These are phyloP conservation scores for Persicaria tinctoria DNA, from an alignment of 148 eudicot genomes.

Conservation along the genomic window DNA sequence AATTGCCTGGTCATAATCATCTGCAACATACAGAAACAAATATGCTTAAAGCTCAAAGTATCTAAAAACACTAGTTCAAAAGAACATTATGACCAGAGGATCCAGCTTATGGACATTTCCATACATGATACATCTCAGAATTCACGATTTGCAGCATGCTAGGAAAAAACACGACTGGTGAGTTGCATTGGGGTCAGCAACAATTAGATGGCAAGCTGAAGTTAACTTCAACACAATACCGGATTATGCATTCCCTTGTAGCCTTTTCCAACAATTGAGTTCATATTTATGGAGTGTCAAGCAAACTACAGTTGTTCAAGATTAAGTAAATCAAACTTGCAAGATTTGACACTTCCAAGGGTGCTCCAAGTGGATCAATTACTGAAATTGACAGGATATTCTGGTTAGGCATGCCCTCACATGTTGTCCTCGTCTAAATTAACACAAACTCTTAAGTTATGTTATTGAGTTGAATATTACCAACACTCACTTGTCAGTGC, in stretches of 20 bases:
- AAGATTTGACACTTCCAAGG: neutral
- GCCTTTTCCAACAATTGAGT: neutral
- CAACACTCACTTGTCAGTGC: neutral
- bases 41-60: neutral
- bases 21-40: conserved; percentile 32
- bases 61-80: neutral
- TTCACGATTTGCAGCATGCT: neutral
- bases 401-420: neutral
- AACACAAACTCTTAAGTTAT: neutral
- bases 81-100: neutral
- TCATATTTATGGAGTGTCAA: neutral
- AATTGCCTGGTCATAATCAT: conserved; percentile 65
- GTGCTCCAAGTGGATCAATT: neutral
- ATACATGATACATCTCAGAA: neutral
- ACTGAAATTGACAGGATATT: neutral
- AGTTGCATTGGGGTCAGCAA: neutral
- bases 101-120: neutral
- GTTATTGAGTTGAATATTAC: neutral
- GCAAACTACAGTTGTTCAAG: neutral
- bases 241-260: neutral
- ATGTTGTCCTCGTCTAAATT: neutral
- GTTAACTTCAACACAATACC: neutral
- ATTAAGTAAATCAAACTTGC: neutral
- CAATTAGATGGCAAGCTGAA: neutral
- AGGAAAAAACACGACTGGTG: neutral